These are phyloP conservation scores for Helichrysum umbraculigerum DNA, from an alignment of 129 eudicot genomes.

Conservation along the genomic window DNA sequence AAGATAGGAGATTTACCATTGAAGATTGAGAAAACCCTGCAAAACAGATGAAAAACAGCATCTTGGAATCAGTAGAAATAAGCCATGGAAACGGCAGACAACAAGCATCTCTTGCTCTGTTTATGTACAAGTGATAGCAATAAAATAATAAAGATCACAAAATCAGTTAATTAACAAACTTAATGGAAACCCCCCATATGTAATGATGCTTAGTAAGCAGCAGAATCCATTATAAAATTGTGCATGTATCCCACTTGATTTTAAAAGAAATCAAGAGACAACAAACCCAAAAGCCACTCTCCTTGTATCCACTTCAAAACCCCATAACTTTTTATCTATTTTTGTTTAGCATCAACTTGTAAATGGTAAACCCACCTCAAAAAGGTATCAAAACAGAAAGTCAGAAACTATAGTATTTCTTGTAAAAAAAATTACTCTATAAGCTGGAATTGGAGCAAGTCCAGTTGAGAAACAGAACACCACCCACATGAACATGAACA, in stretches of 20 bases:
- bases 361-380: slow-evolving; percentile 40
- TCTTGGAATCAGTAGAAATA: slow-evolving; percentile 76
- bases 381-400: slow-evolving; percentile 36
- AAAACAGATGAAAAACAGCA: slow-evolving; percentile 68
- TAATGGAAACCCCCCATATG: slow-evolving; percentile 35
- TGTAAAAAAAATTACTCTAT: not conserved
- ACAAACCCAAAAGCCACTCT: slow-evolving; percentile 64
- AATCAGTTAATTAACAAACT: slow-evolving; percentile 38
- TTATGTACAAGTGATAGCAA: slow-evolving; percentile 29
- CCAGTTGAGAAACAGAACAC: slow-evolving; percentile 10
- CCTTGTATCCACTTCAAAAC: slow-evolving; percentile 57
- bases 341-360: slow-evolving; percentile 11
- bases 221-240: slow-evolving; percentile 27
- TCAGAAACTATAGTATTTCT: slow-evolving; percentile 26
- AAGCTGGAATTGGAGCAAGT: not conserved
- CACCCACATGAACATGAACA: not conserved
- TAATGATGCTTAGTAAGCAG: slow-evolving; percentile 45
- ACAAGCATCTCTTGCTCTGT: slow-evolving; percentile 67
- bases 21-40: slow-evolving; percentile 34
- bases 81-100: slow-evolving; percentile 86
- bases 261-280: slow-evolving; percentile 37
- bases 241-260: slow-evolving; percentile 29
- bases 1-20: slow-evolving; percentile 30
- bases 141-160: slow-evolving; percentile 28
- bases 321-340: slow-evolving; percentile 30